Conservation (phyloP, 1,284 basidiomycete species). For the Pseudozyma hubeiensis region DNA sequence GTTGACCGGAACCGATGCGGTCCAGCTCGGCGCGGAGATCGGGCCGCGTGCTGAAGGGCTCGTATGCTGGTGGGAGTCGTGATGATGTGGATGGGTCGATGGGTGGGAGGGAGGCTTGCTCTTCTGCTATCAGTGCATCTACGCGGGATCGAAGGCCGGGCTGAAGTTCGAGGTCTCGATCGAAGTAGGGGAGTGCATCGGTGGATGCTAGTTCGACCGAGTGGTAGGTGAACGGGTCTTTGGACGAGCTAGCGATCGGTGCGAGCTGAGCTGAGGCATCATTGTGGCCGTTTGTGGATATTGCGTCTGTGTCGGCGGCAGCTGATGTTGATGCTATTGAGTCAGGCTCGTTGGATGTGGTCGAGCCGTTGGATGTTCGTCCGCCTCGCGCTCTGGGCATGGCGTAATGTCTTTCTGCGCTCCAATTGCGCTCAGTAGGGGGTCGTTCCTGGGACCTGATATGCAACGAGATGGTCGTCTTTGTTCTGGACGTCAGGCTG, state of each 20-base stretch:
- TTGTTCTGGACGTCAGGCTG: too few species aligned
- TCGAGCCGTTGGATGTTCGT: constrained; percentile 26
- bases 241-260: neutral
- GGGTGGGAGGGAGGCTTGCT: constrained; percentile 73
- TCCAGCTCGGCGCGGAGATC: constrained; percentile 55
- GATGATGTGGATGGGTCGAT: constrained; percentile 71
- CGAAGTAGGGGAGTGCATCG: constrained; percentile 92
- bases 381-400: constrained; percentile 26
- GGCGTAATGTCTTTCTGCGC: neutral
- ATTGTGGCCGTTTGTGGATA: neutral
- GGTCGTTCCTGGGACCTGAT: too few species aligned
- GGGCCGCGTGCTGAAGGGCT: constrained; percentile 71
- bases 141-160: constrained; percentile 80
- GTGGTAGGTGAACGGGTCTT: constrained; percentile 27
- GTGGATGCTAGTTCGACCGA: constrained; percentile 33
- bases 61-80: constrained; percentile 79
- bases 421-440: too few species aligned
- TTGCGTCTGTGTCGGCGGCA: neutral
- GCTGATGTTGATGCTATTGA: constrained; percentile 12
- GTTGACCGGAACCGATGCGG: constrained; percentile 70
- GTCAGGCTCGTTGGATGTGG: constrained; percentile 19
- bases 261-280: neutral
- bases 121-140: constrained; percentile 77
- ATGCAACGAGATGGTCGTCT: too few species aligned
- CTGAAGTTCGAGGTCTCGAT: constrained; percentile 85